Evolutionary conservation across 495 filamentous ascomycete genomes (phyloP).

Genomic region (Aspergillus homomorphus): DNA sequence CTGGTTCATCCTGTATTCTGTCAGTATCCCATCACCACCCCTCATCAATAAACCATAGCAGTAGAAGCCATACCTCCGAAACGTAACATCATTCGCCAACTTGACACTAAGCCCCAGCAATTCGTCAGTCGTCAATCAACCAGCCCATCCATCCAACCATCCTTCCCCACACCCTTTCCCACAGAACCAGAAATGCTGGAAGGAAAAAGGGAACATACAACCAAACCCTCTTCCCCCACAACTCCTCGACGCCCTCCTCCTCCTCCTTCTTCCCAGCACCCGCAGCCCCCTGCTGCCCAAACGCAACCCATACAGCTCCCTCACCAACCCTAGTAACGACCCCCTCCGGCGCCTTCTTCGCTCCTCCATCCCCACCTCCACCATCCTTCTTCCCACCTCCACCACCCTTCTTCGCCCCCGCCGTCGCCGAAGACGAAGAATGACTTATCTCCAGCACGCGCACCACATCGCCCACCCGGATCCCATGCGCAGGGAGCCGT

Average conservation of each 20-base stretch:
- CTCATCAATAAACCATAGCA: not conserved
- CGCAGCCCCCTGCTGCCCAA: conserved; percentile 42
- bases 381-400: conserved; percentile 68
- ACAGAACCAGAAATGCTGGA: not conserved
- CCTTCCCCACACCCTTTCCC: not conserved
- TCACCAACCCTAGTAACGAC: conserved; percentile 71
- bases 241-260: conserved; percentile 49
- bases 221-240: conserved; percentile 62
- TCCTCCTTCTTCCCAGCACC: conserved; percentile 46
- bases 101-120: conserved; percentile 61
- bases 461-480: conserved; percentile 86
- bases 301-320: conserved; percentile 60
- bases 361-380: conserved; percentile 51
- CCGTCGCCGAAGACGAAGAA: conserved; percentile 30
- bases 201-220: conserved; percentile 40
- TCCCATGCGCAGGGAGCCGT: conserved; percentile 70
- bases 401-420: conserved; percentile 60
- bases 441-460: conserved; percentile 64
- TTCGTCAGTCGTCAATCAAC: conserved; percentile 5
- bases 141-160: not conserved
- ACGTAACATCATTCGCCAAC: conserved; percentile 92
- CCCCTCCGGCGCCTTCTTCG: conserved; percentile 60
- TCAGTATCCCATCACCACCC: not conserved
- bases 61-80: conserved; percentile 57
- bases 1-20: conserved; percentile 73